Base-by-base conservation (phyloP, 73 alveolate genomes). In the Breviolum minutum region DNA sequence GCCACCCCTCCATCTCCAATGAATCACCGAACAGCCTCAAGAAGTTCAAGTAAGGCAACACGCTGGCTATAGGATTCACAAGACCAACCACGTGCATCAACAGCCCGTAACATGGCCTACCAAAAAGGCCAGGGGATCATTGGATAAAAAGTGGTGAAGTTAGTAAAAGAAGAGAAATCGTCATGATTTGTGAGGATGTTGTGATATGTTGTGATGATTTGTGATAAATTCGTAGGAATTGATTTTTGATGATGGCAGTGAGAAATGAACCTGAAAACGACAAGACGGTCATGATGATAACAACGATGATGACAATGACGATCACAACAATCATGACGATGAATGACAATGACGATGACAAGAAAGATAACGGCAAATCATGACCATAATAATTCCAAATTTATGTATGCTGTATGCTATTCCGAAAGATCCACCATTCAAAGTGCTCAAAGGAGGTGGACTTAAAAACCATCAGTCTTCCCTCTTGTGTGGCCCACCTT, bases 11-110 rank as follows among this genome's bases (percentile, higher is more conserved):
- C 48, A 73, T 30, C 81, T 8, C 82, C 82, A 71, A 71, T 29
- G 0, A 8, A 12, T 12, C 63, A 20, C 64, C 14, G 24, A 13
- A 27, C 63, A 30, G 80, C 98, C 98, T 92, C 98, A 2, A 92
- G 30, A 32, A 92, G 90, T 66, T 92, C 98, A 60, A 92, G 81
- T 22, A 92, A 66, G 10, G 98, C 98, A 68, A 76, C 98, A 9
- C 98, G 90, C 82, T 92, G 90, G 27, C 68, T 10, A 90, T 92
- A 92, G 81, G 98, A 92, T 30, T 71, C 91, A 40, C 90, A 74
- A 61, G 98, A 92, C 98, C 98, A 74, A 60, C 98, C 98, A n/a
- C 98, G 98, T 9, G 98, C 98, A 27, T 92, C 98, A 48, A 92
- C 98, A 14, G 98, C 90, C 63, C 98, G 98, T 27, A 92, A 66